Evolutionary conservation across 2,329 filamentous ascomycete genomes (phyloP).

Genomic region (Penicillium sp.): DNA sequence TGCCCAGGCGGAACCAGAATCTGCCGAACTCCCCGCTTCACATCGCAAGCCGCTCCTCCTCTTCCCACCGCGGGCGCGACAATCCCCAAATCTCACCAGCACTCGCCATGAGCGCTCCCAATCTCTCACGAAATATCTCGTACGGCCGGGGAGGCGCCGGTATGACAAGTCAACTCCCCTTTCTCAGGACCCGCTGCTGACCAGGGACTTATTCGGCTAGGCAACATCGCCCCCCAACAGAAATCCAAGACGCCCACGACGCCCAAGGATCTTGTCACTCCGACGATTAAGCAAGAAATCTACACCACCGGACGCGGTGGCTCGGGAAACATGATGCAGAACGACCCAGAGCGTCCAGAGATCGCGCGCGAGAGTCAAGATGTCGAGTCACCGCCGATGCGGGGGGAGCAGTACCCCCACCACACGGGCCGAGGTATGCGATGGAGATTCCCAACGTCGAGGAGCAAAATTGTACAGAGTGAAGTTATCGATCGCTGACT

Average conservation of each 20-base stretch:
- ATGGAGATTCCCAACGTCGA: too few species aligned
- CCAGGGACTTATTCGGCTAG: conserved; percentile 25
- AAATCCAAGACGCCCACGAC: conserved; percentile 53
- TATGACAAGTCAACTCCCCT: conserved; percentile 30
- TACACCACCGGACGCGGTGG: conserved; percentile 91
- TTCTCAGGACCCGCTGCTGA: neutral
- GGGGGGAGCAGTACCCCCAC: conserved; percentile 42
- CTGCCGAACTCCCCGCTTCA: conserved; percentile 6
- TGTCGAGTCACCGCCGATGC: conserved; percentile 60
- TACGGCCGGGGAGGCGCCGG: conserved; percentile 77
- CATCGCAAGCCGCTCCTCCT: neutral
- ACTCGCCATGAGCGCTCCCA: conserved; percentile 21
- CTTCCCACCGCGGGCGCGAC: neutral
- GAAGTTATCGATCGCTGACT: neutral
- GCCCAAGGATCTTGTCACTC: conserved; percentile 72
- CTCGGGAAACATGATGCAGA: conserved; percentile 82
- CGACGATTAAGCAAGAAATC: conserved; percentile 76
- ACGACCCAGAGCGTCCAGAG: conserved; percentile 64
- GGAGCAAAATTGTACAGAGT: neutral
- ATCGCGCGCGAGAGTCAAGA: conserved; percentile 80
- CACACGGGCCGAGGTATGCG: conserved; percentile 47
- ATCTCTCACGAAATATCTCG: conserved; percentile 47
- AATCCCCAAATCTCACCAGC: neutral
- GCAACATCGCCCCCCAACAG: conserved; percentile 65
- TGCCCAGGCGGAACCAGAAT: conserved; percentile 16